Evolutionary conservation across 2,329 filamentous ascomycete genomes (phyloP), one percentile per base, ranked within the genome.

Genomic region (Penicillium sp.): DNA sequence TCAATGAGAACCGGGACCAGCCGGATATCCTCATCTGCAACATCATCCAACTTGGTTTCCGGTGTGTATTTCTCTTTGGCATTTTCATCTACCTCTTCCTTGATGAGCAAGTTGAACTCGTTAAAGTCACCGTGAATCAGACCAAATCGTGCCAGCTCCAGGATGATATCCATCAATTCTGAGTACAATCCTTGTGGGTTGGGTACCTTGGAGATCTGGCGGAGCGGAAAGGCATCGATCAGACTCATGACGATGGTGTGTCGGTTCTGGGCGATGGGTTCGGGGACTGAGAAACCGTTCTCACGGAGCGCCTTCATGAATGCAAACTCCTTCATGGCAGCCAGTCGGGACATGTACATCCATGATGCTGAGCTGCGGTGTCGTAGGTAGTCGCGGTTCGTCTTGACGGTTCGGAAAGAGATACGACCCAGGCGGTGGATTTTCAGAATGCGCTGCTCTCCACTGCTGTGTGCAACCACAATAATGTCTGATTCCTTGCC

Each of bases 71-170:
- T 81, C 10, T 71, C 72, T 54, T 76, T 76, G 16, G 68, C 67
- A 11, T 70, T 58, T 0, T 66, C 63, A 27, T 71, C 68, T 33
- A 71, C 71, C 48, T 81, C 85, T 73, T 98, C 93, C 71, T 95
- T 92, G 72, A 99, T 88, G 33, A 99, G 80, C 62, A 99, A 93
- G 74, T 99, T 99, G 83, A 99, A 99, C 75, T 99, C 96, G 79
- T 99, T 99, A 80, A 96, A 99, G 73, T 99, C 95, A 61, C 95
- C 95, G 72, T 99, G 95, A 60, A 99, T 99, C 48, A 99, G 80
- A 7, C 95, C 95, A 65, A 93, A 87, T 60, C 86, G 86, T 6
- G 95, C 93, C 42, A 99, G 82, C 27, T 88, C 85, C 44, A 99
- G 80, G 55, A 99, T 92, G 66, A 97, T 85, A 43, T 86, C 83